Evolutionary conservation across 83 land plant species (phyloP).

Genomic region (Thuja plicata): DNA sequence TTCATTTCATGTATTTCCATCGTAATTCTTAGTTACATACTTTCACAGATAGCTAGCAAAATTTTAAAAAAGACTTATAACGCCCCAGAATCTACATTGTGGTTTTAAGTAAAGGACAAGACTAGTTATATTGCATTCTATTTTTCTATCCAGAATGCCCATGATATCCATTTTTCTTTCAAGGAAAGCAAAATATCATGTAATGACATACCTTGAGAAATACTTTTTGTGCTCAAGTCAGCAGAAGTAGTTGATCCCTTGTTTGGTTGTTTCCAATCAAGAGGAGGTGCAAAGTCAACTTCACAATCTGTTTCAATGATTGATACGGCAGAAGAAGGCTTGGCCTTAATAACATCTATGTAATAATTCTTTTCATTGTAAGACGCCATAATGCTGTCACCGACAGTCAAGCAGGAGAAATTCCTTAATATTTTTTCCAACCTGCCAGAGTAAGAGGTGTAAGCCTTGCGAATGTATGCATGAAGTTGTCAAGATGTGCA

Average conservation of each 20-base stretch:
- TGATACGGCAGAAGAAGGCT: conserved; percentile 48
- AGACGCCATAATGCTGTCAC: conserved; percentile 59
- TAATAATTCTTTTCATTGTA: conserved; percentile 53
- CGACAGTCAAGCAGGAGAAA: conserved; percentile 52
- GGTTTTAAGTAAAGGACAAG: neutral
- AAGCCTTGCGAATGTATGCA: neutral
- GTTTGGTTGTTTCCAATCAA: conserved; percentile 47
- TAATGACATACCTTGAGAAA: conserved; percentile 27
- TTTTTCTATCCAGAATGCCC: neutral
- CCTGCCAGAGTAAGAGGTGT: conserved; percentile 18
- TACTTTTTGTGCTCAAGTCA: conserved; percentile 3
- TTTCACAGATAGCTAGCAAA: neutral
- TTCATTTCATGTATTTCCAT: neutral
- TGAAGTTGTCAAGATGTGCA: neutral
- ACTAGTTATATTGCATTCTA: neutral
- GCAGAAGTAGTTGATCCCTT: conserved; percentile 14
- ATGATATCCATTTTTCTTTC: neutral
- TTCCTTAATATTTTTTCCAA: conserved; percentile 48
- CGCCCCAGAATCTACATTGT: neutral
- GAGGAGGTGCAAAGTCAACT: conserved; percentile 54
- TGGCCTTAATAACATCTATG: conserved; percentile 51
- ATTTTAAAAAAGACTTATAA: neutral
- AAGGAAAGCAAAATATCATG: conserved; percentile 3
- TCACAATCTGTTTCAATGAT: conserved; percentile 63
- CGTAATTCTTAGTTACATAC: neutral